Evolutionary conservation across 2,329 filamentous ascomycete species (phyloP), one percentile per base, ranked within the genome.

Genomic region (Talaromyces albobiverticillius): DNA sequence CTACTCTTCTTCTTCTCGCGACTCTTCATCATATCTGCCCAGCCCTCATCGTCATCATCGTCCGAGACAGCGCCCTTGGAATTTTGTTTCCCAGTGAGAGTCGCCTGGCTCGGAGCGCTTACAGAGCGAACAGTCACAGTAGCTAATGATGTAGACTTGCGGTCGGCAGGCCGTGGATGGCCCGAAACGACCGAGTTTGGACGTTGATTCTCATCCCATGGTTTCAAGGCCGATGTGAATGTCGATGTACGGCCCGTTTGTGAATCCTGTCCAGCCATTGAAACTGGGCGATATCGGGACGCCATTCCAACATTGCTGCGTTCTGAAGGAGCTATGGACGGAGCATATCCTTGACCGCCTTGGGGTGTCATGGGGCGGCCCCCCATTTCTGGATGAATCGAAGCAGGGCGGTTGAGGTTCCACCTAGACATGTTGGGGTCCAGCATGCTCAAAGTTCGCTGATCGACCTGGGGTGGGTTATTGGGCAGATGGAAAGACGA

Each of bases 321-420:
- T 75, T 97, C 94, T 4, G 90, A 96, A 1, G 94, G 94, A 2
- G 94, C 93, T 61, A 99, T 95, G 1, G 93, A 97, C 1, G 91
- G 85, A 1, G 91, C 82, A 71, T 97, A 97, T 8, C 82, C 71
- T 55, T 62, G 61, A 10, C n/a, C 45, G 29, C 62, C 64, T 51
- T 55, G 58, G 52, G 59, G 56, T 49, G 61, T 63, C 54, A 56
- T 60, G 42, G 67, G 65, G 53, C 58, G 61, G 38, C 53, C 58
- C 53, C 53, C 57, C 53, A 62, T 60, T 55, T 59, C 38, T 7
- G 71, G 64, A 2, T 67, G 54, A 48, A 71, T 65, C 10, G 68
- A 64, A 50, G 71, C 70, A 14, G 69, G 64, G 18, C 67, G 64
- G 50, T 65, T 68, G 57, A 23, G 64, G 59, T 64, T 70, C 59